phyloP scores from a whole-genome alignment of 164 flowering plant genomes.

The Sextonia rubra region DNA sequence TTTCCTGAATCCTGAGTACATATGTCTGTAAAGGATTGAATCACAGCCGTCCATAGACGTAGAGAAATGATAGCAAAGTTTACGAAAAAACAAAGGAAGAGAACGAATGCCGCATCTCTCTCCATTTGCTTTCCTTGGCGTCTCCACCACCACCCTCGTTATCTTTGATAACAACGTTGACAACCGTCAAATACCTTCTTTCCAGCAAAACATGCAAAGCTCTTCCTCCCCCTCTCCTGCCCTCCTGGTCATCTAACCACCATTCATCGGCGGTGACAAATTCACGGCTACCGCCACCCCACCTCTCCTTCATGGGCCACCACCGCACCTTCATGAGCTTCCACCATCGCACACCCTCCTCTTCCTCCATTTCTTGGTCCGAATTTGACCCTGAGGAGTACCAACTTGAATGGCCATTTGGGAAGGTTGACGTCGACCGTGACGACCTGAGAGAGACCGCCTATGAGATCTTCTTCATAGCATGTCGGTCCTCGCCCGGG shows the following conservation, averaged over 20 bases:
- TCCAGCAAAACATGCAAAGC: too few species aligned
- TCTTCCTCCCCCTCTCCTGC: slow-evolving; percentile 17
- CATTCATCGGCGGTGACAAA: slow-evolving; percentile 1
- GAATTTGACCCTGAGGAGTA: neutral
- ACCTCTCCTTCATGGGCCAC: slow-evolving; percentile 19
- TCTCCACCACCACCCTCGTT: slow-evolving; percentile 11
- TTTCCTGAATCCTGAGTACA: too few species aligned
- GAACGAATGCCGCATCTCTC: neutral
- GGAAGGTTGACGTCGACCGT: slow-evolving; percentile 43
- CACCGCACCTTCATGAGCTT: slow-evolving; percentile 27
- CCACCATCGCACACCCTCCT: slow-evolving; percentile 10
- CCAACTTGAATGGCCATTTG: slow-evolving; percentile 68
- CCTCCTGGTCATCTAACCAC: slow-evolving; percentile 25
- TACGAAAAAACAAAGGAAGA: neutral
- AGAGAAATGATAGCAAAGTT: neutral
- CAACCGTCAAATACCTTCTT: slow-evolving; percentile 10
- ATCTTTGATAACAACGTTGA: slow-evolving; percentile 22
- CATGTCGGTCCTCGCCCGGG: slow-evolving; percentile 82
- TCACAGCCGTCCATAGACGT: too few species aligned
- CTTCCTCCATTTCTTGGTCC: slow-evolving; percentile 11
- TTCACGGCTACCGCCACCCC: slow-evolving; percentile 2
- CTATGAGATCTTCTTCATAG: slow-evolving; percentile 83
- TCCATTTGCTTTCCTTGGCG: neutral
- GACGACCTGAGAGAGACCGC: slow-evolving; percentile 76
- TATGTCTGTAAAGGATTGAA: too few species aligned